Conservation (phyloP, 2,329 filamentous ascomycete genomes). For the Paraconiothyrium sp. region DNA sequence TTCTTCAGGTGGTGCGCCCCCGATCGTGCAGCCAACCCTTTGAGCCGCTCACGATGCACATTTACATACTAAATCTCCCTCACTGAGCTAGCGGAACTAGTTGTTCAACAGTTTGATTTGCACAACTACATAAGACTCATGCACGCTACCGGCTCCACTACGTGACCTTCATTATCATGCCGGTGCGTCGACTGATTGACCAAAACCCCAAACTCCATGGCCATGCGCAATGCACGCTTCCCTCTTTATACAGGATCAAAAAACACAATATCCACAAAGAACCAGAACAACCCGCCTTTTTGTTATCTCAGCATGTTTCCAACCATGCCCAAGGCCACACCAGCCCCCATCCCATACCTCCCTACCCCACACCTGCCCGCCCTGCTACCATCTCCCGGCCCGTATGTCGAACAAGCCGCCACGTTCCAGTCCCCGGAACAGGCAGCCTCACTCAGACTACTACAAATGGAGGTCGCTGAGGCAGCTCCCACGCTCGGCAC, state of each 20-base stretch:
- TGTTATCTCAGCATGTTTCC: constrained; percentile 44
- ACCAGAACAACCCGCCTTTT: background rate
- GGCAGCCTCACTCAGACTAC: constrained; percentile 53
- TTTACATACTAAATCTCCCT: background rate
- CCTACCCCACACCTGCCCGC: constrained; percentile 27
- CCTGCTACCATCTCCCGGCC: constrained; percentile 49
- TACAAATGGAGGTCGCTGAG: constrained; percentile 44
- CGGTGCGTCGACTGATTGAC: background rate
- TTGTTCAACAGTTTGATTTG: background rate
- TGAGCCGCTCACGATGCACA: background rate
- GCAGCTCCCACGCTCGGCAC: constrained; percentile 43
- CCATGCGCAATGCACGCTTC: constrained; percentile 6
- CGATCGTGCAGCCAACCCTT: too few species aligned
- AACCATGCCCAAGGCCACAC: constrained; percentile 54
- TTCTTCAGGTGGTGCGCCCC: too few species aligned
- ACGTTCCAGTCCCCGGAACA: constrained; percentile 59
- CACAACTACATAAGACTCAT: background rate
- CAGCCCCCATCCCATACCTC: constrained; percentile 30
- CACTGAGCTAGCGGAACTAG: background rate
- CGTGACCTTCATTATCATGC: background rate
- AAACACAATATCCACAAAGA: constrained; percentile 12
- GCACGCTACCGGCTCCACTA: background rate
- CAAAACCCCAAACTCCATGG: constrained; percentile 9
- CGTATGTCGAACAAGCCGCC: constrained; percentile 56
- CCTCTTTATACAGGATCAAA: background rate